Conservation (phyloP, 2,329 filamentous ascomycete genomes). For the Coniochaeta sp. region DNA sequence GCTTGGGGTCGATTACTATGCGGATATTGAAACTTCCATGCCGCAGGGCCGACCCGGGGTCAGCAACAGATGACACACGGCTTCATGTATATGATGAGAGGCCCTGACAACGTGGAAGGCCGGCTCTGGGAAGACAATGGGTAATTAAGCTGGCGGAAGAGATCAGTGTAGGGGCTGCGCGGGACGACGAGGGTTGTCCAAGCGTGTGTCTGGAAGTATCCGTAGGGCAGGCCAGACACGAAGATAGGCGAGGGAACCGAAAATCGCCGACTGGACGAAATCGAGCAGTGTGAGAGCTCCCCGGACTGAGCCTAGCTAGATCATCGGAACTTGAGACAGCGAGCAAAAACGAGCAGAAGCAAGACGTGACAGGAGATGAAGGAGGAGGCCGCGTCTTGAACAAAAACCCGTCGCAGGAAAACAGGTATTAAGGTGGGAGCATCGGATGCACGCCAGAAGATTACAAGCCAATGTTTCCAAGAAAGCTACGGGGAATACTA, state of each 20-base stretch:
- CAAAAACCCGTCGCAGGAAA: conserved; percentile 1
- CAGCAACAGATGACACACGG: conserved; percentile 16
- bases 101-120: conserved; percentile 1
- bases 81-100: conserved; percentile 19
- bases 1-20: conserved; percentile 26
- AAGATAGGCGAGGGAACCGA: neutral
- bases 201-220: neutral
- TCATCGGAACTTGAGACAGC: neutral
- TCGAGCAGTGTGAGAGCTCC: neutral
- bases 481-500: conserved; percentile 1
- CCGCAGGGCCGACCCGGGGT: conserved; percentile 23
- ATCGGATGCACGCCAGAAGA: neutral
- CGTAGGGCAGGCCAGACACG: neutral
- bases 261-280: neutral
- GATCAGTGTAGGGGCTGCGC: conserved; percentile 7
- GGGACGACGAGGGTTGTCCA: neutral
- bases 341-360: neutral
- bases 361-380: neutral
- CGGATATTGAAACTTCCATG: conserved; percentile 30
- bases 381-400: neutral
- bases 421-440: neutral
- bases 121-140: neutral
- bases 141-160: conserved; percentile 5
- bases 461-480: neutral
- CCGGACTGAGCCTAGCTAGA: neutral